Conservation (phyloP, 805 yeast genomes). For the Starmerella scarabaei region DNA sequence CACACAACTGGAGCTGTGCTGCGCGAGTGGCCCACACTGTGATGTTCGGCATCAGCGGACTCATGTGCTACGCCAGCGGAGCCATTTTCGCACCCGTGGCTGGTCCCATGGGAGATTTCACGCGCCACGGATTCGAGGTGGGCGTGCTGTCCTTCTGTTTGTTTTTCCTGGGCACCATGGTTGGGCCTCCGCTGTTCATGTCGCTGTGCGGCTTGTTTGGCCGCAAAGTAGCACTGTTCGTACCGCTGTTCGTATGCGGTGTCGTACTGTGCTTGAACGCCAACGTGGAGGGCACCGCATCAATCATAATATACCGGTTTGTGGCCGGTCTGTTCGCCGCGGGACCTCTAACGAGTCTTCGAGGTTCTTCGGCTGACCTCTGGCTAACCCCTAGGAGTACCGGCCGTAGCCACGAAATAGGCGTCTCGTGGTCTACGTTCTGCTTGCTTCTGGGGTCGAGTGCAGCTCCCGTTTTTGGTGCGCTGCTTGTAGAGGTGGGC, state of each 20-base stretch:
- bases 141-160: constrained; percentile 65
- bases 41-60: constrained; percentile 33
- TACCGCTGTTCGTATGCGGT: constrained; percentile 32
- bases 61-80: constrained; percentile 43
- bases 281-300: constrained; percentile 16
- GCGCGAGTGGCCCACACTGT: constrained; percentile 33
- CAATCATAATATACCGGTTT: constrained; percentile 54
- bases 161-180: constrained; percentile 79
- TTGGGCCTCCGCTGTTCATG: constrained; percentile 84
- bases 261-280: constrained; percentile 21
- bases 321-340: constrained; percentile 74
- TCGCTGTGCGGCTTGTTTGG: constrained; percentile 76
- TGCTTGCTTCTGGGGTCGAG: constrained; percentile 13
- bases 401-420: constrained; percentile 16
- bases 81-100: constrained; percentile 46
- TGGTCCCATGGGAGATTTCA: constrained; percentile 35
- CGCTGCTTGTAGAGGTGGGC: constrained; percentile 28
- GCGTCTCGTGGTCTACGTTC: constrained; percentile 8
- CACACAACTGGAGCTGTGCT: constrained; percentile 40
- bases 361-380: constrained; percentile 21
- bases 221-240: constrained; percentile 43
- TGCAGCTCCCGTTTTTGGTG: constrained; percentile 24
- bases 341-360: constrained; percentile 33
- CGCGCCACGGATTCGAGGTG: constrained; percentile 49
- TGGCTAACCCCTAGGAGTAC: constrained; percentile 24